Percentiles rank a stretch among this genome's conserved stretches.
Conservation (phyloP, 805 yeast genomes). For the Candida incommunis region DNA sequence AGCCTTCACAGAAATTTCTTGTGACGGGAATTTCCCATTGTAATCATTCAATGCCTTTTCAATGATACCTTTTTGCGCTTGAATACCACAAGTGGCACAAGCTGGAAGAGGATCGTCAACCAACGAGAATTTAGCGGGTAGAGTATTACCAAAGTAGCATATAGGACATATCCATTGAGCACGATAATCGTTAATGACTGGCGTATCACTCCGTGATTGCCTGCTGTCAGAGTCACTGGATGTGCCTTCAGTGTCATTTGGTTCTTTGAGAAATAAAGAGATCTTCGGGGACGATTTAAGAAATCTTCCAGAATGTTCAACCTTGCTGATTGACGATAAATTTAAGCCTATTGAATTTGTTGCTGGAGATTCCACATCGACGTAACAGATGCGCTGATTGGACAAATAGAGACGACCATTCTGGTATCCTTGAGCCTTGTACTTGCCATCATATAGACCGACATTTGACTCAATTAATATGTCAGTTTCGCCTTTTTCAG, state of each 20-base stretch:
- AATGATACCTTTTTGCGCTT: slow-evolving; percentile 25
- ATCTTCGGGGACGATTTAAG: slow-evolving; percentile 70
- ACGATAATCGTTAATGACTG: slow-evolving; percentile 3
- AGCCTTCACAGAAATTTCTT: slow-evolving; percentile 1
- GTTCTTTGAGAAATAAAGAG: slow-evolving; percentile 25
- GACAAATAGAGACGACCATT: slow-evolving; percentile 72
- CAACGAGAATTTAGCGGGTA: slow-evolving; percentile 20
- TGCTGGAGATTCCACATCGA: slow-evolving; percentile 36
- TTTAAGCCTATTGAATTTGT: slow-evolving; percentile 34
- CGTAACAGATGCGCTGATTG: slow-evolving; percentile 53
- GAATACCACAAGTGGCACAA: slow-evolving; percentile 54
- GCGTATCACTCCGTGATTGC: too few relatives aligned
- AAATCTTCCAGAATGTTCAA: slow-evolving; percentile 37
- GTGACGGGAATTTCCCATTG: slow-evolving; percentile 4
- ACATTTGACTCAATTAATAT: slow-evolving; percentile 38
- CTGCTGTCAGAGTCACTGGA: not conserved
- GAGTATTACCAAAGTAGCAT: slow-evolving; percentile 54
- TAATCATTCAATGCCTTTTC: slow-evolving; percentile 17
- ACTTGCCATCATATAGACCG: slow-evolving; percentile 63
- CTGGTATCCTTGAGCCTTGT: slow-evolving; percentile 49
- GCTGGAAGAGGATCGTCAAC: slow-evolving; percentile 24
- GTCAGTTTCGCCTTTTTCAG: slow-evolving; percentile 32
- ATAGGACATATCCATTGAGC: slow-evolving; percentile 77
- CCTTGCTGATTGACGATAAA: slow-evolving; percentile 26
- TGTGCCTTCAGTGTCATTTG: not conserved